These are phyloP conservation scores for Raphanus raphanistrum DNA, from an alignment of 345 rosid genomes.

Conservation along the genomic window DNA sequence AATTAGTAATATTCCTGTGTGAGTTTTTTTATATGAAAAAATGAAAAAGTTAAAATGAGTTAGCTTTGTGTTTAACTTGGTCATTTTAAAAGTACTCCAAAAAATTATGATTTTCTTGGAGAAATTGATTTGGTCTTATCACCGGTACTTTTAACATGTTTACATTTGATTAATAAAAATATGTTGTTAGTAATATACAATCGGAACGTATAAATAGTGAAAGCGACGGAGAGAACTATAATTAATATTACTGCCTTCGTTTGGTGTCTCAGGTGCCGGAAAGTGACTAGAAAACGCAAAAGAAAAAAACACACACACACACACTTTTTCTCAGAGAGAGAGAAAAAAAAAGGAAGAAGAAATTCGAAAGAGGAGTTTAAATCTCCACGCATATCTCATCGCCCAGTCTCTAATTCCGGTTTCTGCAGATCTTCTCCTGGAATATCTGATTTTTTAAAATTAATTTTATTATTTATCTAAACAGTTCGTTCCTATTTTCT, in stretches of 20 bases:
- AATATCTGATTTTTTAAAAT: not conserved
- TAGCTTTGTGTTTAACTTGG: not conserved
- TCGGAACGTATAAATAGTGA: not conserved
- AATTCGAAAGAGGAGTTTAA: not conserved
- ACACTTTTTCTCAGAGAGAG: not conserved
- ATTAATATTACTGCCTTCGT: not conserved
- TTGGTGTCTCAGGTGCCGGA: not conserved
- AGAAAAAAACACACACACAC: not conserved
- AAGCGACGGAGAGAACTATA: not conserved
- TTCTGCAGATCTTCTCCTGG: constrained; percentile 2
- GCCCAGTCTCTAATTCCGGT: not conserved
- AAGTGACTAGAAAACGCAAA: not conserved
- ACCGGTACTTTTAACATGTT: not conserved
- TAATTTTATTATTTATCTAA: not conserved
- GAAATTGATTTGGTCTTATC: not conserved
- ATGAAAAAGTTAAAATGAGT: not conserved
- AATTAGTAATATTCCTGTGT: not conserved
- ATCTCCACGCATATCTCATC: constrained; percentile 6
- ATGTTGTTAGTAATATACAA: not conserved
- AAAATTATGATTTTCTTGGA: not conserved
- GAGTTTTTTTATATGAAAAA: not conserved
- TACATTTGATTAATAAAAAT: not conserved
- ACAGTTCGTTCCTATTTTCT: constrained; percentile 26
- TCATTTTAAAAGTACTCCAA: not conserved
- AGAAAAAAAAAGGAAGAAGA: not conserved